Base-by-base conservation (phyloP, 306 rosid species). In the Cicer arietinum region DNA sequence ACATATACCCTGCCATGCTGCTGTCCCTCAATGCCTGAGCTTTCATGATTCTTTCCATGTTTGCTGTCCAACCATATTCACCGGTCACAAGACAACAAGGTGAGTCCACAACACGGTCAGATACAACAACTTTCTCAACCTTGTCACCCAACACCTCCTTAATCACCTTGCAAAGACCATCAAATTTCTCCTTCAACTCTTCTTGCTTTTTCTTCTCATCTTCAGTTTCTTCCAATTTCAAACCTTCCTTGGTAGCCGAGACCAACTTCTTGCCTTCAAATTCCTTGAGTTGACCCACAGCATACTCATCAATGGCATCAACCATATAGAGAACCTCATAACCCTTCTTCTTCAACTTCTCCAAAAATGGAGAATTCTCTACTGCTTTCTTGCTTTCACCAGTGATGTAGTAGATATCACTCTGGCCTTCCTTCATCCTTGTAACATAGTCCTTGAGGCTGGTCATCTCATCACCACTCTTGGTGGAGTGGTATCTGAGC, bases 1-100 rank as follows among this genome's bases (percentile, higher is more conserved):
- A 91, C 97, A 91, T 91, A 88, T 91, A 91, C 0, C 97, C 97
- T 0, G 95, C 92, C 97, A 91, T 91, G 80, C 91, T 91, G 89
- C 50, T 91, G 74, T 91, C 97, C 78, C 92, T 89, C 88, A 91
- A 69, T 0, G 97, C 97, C 25, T 91, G 97, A 1, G 97, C 97
- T 20, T 91, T 91, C 97, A 91, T 91, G 61, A 91, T 91, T 67
- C 97, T 88, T 14, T 91, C 97, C 97, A 91, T 91, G 84, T 91
- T 91, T 0, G 95, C 97, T 0, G 97, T 91, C 97, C 97, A 91
- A 0, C 97, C 97, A 6, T 92, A 92, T 61, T 92, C 97, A 0
- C 97, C 97, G 0, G 97, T 92, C 6, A 92, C 97, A 76, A 92
- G 77, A 85, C 97, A 92, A 88, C 97, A 92, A 1, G 97, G 96